phyloP scores from a whole-genome alignment of 257 asterid genomes.

The Petrea volubilis region DNA sequence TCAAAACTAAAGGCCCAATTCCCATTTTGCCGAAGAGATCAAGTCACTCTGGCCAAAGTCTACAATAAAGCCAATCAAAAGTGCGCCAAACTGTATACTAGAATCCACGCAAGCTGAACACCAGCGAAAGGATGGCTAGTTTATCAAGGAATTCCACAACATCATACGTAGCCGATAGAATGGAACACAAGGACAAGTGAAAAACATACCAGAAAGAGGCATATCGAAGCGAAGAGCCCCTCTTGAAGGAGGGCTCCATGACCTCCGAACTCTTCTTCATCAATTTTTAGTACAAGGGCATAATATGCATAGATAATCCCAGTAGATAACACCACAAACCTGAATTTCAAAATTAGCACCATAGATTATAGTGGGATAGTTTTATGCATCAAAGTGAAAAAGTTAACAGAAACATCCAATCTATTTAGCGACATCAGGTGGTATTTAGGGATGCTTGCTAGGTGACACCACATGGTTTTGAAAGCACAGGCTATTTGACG shows the following conservation, averaged over 20 bases:
- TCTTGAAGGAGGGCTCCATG: slow-evolving; percentile 93
- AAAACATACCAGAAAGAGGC: slow-evolving; percentile 76
- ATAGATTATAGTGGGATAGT: background rate
- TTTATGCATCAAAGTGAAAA: background rate
- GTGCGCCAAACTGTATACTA: slow-evolving; percentile 95
- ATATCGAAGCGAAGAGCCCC: slow-evolving; percentile 89
- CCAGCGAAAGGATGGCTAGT: slow-evolving; percentile 10
- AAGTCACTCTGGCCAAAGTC: slow-evolving; percentile 5
- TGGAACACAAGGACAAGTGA: background rate
- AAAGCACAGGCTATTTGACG: too few species aligned
- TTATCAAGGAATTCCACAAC: background rate
- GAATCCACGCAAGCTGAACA: slow-evolving; percentile 85
- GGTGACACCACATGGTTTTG: too few species aligned
- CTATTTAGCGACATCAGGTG: background rate
- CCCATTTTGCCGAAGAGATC: slow-evolving; percentile 1
- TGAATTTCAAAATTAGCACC: slow-evolving; percentile 30
- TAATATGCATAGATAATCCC: slow-evolving; percentile 85
- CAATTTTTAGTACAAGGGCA: slow-evolving; percentile 67
- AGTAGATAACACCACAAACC: slow-evolving; percentile 74
- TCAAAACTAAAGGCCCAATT: slow-evolving; percentile 7
- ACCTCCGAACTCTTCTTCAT: slow-evolving; percentile 97
- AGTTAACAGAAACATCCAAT: background rate
- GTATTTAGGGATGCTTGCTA: too few species aligned
- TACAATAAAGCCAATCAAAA: slow-evolving; percentile 46
- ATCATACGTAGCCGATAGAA: background rate